Conservation (phyloP, 805 yeast genomes). For the Yarrowia sp. region DNA sequence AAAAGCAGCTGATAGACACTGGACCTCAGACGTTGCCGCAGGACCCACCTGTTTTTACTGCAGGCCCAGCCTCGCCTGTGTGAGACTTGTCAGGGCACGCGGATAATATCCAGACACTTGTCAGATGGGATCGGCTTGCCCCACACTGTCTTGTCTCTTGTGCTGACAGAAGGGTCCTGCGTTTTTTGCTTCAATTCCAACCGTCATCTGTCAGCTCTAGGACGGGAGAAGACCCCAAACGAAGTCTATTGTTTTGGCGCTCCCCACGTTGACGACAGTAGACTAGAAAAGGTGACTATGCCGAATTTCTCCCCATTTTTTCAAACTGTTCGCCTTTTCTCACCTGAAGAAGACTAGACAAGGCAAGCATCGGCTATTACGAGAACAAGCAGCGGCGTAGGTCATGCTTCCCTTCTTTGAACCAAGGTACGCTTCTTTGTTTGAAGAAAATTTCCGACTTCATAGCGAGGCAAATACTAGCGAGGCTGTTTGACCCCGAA, state of each 20-base stretch:
- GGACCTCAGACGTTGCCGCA: slow-evolving; percentile 3
- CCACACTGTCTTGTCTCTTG: slow-evolving; percentile 8
- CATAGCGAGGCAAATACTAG: not conserved
- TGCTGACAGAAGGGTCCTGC: slow-evolving; percentile 26
- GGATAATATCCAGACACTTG: slow-evolving; percentile 6
- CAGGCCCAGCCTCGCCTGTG: too few relatives aligned
- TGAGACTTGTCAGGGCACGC: slow-evolving; percentile 24
- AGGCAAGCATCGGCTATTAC: slow-evolving; percentile 7
- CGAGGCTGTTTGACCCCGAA: not conserved
- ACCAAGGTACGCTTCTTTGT: not conserved
- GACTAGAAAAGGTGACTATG: not conserved
- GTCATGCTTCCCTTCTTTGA: not conserved
- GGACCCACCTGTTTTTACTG: slow-evolving; percentile 1
- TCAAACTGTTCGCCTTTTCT: not conserved
- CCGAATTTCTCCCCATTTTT: not conserved
- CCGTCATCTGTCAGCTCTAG: slow-evolving; percentile 21
- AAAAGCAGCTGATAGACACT: slow-evolving; percentile 10
- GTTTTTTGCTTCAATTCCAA: not conserved
- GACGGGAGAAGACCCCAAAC: slow-evolving; percentile 20
- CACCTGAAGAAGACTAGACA: slow-evolving; percentile 1
- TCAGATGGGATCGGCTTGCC: slow-evolving; percentile 23
- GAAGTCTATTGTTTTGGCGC: slow-evolving; percentile 4
- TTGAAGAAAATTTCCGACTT: not conserved
- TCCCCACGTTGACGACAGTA: not conserved
- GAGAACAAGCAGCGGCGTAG: slow-evolving; percentile 3